Evolutionary conservation across 2,329 filamentous ascomycete genomes (phyloP).

Genomic region (Fusarium sp.): DNA sequence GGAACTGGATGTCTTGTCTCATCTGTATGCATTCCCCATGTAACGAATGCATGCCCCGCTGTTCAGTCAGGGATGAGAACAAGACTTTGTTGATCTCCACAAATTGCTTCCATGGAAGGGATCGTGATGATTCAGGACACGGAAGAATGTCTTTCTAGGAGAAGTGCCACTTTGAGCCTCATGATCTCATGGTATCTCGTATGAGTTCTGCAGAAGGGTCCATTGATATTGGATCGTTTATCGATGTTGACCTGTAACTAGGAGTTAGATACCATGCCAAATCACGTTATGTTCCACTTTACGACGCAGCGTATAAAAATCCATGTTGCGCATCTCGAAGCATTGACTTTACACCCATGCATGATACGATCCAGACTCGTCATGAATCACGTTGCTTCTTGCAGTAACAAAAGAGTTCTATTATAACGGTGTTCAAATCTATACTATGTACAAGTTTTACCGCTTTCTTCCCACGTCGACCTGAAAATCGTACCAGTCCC

Average conservation of each 20-base stretch:
- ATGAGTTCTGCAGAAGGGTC: conserved; percentile 7
- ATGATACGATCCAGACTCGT: not conserved
- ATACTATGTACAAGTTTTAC: not conserved
- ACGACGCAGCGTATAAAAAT: not conserved
- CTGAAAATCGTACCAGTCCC: conserved; percentile 4
- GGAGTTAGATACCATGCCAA: not conserved
- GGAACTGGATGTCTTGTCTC: conserved; percentile 24
- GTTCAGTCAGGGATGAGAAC: not conserved
- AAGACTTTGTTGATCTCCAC: conserved; percentile 7
- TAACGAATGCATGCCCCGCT: conserved; percentile 4
- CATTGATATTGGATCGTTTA: conserved; percentile 1
- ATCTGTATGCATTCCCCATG: not conserved
- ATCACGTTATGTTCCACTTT: not conserved
- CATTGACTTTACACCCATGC: not conserved
- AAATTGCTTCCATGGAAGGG: conserved; percentile 5
- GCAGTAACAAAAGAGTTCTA: conserved; percentile 7
- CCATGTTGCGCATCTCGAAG: conserved; percentile 7
- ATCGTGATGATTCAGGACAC: conserved; percentile 25
- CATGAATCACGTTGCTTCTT: not conserved
- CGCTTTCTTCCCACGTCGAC: not conserved
- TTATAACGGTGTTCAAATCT: not conserved
- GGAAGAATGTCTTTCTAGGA: not conserved
- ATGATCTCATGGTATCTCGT: conserved; percentile 5
- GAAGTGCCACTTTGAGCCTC: conserved; percentile 21
- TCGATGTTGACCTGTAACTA: not conserved